Conservation (phyloP, 768 basidiomycete genomes). For the Rhizopogon vinicolor region DNA sequence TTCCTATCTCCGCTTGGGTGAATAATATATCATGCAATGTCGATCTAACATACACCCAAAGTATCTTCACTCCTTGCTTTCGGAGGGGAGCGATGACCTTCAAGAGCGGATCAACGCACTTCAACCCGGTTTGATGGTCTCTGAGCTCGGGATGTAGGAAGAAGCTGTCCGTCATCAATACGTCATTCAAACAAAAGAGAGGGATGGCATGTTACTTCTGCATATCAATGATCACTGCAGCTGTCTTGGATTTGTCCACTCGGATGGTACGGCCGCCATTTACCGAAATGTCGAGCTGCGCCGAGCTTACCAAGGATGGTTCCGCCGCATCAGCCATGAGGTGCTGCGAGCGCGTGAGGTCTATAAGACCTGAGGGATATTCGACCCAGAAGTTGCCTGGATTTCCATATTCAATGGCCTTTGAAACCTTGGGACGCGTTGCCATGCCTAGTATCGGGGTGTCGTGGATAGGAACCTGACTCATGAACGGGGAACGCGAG, state of each 20-base stretch:
- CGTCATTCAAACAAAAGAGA: neutral
- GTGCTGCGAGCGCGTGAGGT: conserved; percentile 49
- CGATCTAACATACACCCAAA: conserved; percentile 52
- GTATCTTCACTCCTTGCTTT: conserved; percentile 46
- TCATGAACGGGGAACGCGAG: conserved; percentile 13
- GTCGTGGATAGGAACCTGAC: conserved; percentile 25
- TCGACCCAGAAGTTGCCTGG: conserved; percentile 61
- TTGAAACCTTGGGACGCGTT: conserved; percentile 39
- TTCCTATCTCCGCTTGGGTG: conserved; percentile 35
- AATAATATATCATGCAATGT: neutral
- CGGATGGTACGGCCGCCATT: conserved; percentile 48
- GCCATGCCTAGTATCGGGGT: conserved; percentile 42
- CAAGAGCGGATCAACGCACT: conserved; percentile 52
- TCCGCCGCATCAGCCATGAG: conserved; percentile 23
- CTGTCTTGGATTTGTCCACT: conserved; percentile 44
- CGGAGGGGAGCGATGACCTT: conserved; percentile 45
- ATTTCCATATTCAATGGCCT: conserved; percentile 51
- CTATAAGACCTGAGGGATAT: conserved; percentile 59
- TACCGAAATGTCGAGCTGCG: conserved; percentile 52
- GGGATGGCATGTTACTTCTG: conserved; percentile 50
- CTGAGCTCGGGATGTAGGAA: conserved; percentile 61
- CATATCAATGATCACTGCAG: conserved; percentile 68
- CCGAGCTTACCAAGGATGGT: conserved; percentile 27
- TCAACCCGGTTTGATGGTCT: conserved; percentile 49
- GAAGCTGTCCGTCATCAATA: conserved; percentile 35